A percentile compares a stretch with the other conserved stretches of the same genome.
Evolutionary conservation across 2,329 filamentous ascomycete species (phyloP).

Genomic region (Spiromastix sp.): DNA sequence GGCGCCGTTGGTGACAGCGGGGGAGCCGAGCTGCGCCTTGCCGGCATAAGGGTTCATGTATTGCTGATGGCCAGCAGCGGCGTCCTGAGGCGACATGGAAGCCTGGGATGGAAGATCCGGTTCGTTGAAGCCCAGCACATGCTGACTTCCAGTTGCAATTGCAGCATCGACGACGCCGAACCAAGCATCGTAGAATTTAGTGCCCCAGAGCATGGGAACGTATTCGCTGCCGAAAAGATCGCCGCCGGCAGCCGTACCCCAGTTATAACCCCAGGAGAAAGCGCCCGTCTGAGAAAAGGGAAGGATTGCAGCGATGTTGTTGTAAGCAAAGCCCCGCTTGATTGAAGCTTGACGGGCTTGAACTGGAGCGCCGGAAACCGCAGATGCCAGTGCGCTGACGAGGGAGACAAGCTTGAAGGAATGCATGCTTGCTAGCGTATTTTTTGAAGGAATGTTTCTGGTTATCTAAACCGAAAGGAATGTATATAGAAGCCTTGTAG

Average conservation of each 20-base stretch:
- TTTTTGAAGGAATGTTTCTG: not conserved
- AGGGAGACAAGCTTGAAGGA: conserved; percentile 26
- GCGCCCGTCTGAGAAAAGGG: conserved; percentile 20
- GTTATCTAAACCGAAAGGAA: conserved; percentile 1
- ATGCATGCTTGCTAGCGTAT: conserved; percentile 20
- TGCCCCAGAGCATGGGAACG: conserved; percentile 37
- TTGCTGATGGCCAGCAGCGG: conserved; percentile 25
- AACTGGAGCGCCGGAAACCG: conserved; percentile 23
- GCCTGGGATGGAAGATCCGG: conserved; percentile 32
- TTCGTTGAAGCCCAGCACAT: conserved; percentile 38
- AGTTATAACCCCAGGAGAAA: conserved; percentile 38
- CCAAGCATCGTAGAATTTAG: conserved; percentile 27
- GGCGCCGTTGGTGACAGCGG: conserved; percentile 31
- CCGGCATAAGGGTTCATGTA: conserved; percentile 29
- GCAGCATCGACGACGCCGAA: conserved; percentile 21
- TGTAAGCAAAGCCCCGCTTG: conserved; percentile 33
- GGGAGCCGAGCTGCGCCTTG: conserved; percentile 31
- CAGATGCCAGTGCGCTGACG: conserved; percentile 24
- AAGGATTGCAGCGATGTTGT: conserved; percentile 23
- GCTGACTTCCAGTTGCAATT: conserved; percentile 24
- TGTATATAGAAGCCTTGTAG: not conserved
- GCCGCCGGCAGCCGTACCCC: conserved; percentile 25
- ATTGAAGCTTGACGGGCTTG: conserved; percentile 5
- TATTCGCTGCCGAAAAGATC: conserved; percentile 27
- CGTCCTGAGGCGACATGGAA: conserved; percentile 26